Conservation (phyloP, 805 yeast species). For the Torulaspora microellipsoides region DNA sequence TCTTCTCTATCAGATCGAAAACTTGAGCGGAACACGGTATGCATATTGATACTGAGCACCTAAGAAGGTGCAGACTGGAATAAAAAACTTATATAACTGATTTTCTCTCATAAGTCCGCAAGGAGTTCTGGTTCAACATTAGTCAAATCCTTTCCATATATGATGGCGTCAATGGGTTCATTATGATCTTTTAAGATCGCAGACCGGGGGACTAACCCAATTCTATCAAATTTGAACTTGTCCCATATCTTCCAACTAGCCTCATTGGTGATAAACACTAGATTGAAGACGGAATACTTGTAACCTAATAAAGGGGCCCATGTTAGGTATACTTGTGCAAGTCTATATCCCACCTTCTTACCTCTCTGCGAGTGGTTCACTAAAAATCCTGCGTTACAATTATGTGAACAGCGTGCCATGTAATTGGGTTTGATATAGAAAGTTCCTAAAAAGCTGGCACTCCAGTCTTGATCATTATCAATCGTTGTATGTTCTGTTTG, state of each 20-base stretch:
- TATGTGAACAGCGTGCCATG: slow-evolving; percentile 77
- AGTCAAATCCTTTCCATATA: slow-evolving; percentile 63
- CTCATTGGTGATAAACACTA: slow-evolving; percentile 75
- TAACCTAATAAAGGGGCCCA: slow-evolving; percentile 81
- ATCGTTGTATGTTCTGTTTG: slow-evolving; percentile 35
- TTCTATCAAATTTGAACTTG: slow-evolving; percentile 67
- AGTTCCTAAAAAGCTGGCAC: slow-evolving; percentile 55
- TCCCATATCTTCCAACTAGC: slow-evolving; percentile 85
- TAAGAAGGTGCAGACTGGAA: background rate
- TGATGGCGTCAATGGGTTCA: slow-evolving; percentile 67
- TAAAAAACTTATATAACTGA: background rate
- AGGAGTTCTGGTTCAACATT: slow-evolving; percentile 26
- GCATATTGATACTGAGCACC: background rate
- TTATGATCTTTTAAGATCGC: slow-evolving; percentile 64
- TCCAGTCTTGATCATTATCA: slow-evolving; percentile 42
- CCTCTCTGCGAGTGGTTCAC: slow-evolving; percentile 62
- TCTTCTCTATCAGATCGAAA: too few species aligned
- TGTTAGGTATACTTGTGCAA: slow-evolving; percentile 61
- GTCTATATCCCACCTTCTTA: slow-evolving; percentile 57
- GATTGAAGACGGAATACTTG: slow-evolving; percentile 77
- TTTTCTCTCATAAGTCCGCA: slow-evolving; percentile 14
- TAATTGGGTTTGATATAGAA: slow-evolving; percentile 86
- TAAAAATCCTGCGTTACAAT: slow-evolving; percentile 82
- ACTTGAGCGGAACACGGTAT: too few species aligned
- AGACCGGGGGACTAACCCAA: slow-evolving; percentile 71